Evolutionary conservation across 164 flowering plant species (phyloP), one percentile per base, ranked within the genome.

Genomic region (Litsea cubeba): DNA sequence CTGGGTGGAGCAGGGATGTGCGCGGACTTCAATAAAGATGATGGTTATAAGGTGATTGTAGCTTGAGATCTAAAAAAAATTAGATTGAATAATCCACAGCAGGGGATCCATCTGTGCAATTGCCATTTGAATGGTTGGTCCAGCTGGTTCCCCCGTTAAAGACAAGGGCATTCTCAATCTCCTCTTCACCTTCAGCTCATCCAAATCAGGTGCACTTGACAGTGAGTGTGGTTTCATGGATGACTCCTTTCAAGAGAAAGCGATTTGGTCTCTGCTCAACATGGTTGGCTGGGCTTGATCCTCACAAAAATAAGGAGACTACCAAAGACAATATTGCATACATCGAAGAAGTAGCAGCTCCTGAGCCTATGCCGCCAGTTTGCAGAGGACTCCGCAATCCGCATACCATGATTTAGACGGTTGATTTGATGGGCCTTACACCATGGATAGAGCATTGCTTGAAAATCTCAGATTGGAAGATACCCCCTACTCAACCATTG

Each of bases 101-200:
- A 35, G 89, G 90, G 79, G 98, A 95, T 73, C 99, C 97, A 1
- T 95, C 99, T 50, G 98, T 90, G 69, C 89, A 94, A 80, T 84
- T 94, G 88, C 99, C 98, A 78, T 89, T 96, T 76, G 97, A 93
- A 80, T 94, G 99, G 99, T 82, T 96, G 76, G 97, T 94, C 64
- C 97, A 95, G 81, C 81, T 96, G 71, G 95, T 94, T 78, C 99
- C 99, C 74, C 92, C 95, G 58, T 76, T 92, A 68, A 90, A 87
- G 81, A 82, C 89, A 14, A 89, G 99, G 72, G 91, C 91, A 50
- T 96, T 91, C 78, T 96, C 99, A 71, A 94, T 96, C 69, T 88
- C 97, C 67, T 96, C 99, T 67, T 93, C 99, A 28, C 87, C 66
- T 80, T 81, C 77, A 24, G 95, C 89, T 75, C 98, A 96, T 74